Evolutionary conservation across 2,329 filamentous ascomycete species (phyloP).

Genomic region (Xylaria sp.): DNA sequence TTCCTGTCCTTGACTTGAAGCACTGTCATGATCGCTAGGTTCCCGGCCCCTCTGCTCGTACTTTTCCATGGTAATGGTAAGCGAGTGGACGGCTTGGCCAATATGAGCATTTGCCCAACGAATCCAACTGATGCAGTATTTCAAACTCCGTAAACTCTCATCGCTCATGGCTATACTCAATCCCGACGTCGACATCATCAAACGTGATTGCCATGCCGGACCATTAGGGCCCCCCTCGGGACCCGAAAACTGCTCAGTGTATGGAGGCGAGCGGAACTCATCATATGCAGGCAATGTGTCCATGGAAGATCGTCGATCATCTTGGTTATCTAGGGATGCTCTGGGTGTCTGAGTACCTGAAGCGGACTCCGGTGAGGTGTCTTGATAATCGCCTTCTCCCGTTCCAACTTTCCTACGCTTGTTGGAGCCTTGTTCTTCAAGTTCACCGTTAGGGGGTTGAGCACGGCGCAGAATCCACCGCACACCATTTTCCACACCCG

Average conservation of each 20-base stretch:
- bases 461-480: constrained; percentile 81
- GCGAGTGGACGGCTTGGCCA: constrained; percentile 75
- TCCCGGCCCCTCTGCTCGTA: constrained; percentile 70
- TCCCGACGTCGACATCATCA: constrained; percentile 91
- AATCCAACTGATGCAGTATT: constrained; percentile 84
- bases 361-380: constrained; percentile 43
- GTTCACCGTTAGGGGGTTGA: constrained; percentile 58
- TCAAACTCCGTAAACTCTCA: constrained; percentile 83
- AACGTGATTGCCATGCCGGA: constrained; percentile 77
- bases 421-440: constrained; percentile 61
- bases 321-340: constrained; percentile 49
- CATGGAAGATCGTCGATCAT: constrained; percentile 68
- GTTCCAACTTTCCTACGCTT: constrained; percentile 68
- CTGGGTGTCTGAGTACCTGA: constrained; percentile 49
- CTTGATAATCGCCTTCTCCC: constrained; percentile 48
- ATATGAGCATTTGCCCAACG: constrained; percentile 85
- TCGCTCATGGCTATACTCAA: constrained; percentile 92
- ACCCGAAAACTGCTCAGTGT: constrained; percentile 68
- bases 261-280: constrained; percentile 78
- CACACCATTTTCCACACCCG: constrained; percentile 87
- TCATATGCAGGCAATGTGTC: constrained; percentile 88
- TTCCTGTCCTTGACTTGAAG: constrained; percentile 47
- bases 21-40: constrained; percentile 37
- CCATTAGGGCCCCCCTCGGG: constrained; percentile 47
- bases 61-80: constrained; percentile 81